Conservation (phyloP, 2,329 filamentous ascomycete species). For the Tolypocladium tropicale region DNA sequence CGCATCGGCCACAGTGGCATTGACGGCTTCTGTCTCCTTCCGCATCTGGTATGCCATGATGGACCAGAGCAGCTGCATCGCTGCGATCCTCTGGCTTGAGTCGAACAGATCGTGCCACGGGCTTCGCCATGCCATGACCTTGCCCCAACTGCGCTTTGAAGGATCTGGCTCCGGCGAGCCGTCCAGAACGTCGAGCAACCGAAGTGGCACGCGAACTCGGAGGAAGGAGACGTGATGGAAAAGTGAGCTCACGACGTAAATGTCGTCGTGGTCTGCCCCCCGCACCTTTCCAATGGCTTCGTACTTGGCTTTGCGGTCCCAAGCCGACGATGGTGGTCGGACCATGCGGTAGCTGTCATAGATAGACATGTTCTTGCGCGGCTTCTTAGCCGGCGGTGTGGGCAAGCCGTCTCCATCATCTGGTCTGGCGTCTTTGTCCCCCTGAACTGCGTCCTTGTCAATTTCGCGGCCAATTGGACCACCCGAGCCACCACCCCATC, state of each 20-base stretch:
- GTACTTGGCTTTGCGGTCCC: conserved; percentile 52
- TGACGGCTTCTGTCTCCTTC: conserved; percentile 12
- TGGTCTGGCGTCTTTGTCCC: conserved; percentile 32
- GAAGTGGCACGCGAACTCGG: conserved; percentile 45
- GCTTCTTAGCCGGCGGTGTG: conserved; percentile 29
- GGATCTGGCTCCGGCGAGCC: conserved; percentile 28
- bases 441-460: conserved; percentile 34
- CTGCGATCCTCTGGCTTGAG: conserved; percentile 41
- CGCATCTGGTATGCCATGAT: conserved; percentile 53
- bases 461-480: conserved; percentile 54
- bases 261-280: conserved; percentile 43
- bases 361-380: conserved; percentile 44
- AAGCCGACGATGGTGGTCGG: conserved; percentile 43
- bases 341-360: conserved; percentile 57
- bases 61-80: conserved; percentile 47
- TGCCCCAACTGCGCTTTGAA: conserved; percentile 34
- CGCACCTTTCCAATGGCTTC: conserved; percentile 41
- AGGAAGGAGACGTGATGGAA: conserved; percentile 53
- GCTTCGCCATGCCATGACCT: conserved; percentile 45
- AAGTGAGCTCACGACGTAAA: conserved; percentile 50
- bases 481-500: conserved; percentile 54
- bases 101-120: conserved; percentile 52
- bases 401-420: conserved; percentile 13
- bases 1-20: neutral
- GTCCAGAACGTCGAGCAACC: conserved; percentile 41